Conservation (phyloP, 73 alveolate species). For the Stentor coeruleus region DNA sequence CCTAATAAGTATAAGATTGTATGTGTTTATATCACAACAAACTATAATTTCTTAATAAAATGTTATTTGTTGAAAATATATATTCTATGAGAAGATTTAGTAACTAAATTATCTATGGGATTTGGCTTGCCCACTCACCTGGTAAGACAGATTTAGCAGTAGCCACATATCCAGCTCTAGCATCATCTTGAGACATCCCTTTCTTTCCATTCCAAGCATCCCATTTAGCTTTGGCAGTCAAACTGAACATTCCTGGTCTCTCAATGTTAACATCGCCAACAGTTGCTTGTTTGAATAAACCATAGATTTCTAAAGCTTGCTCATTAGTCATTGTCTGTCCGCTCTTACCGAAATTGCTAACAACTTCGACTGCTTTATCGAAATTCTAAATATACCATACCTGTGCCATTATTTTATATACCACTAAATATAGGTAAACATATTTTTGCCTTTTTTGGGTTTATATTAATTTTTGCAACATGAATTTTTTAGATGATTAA, state of each 20-base stretch:
- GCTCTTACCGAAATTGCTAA: conserved; percentile 43
- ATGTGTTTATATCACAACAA: no score
- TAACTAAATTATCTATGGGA: neutral
- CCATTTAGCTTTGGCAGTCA: conserved; percentile 91
- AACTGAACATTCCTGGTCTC: conserved; percentile 87
- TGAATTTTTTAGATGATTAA: no score
- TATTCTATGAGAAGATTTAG: no score
- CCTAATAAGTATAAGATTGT: no score
- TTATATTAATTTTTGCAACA: neutral
- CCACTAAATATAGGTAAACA: no score
- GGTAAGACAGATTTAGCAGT: conserved; percentile 61
- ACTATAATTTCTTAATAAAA: no score
- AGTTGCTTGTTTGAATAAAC: conserved; percentile 84
- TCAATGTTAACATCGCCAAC: conserved; percentile 82
- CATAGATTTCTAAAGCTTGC: conserved; percentile 70
- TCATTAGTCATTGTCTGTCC: conserved; percentile 60
- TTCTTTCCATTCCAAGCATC: conserved; percentile 89
- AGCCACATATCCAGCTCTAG: conserved; percentile 73
- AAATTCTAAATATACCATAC: no score
- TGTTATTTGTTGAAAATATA: no score
- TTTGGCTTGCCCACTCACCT: conserved; percentile 41
- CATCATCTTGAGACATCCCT: conserved; percentile 71
- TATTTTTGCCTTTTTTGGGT: neutral
- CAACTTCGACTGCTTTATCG: no score
- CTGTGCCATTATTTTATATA: no score